Base-by-base conservation (phyloP, 2,329 filamentous ascomycete genomes). In the Rugonectria rugulosa region DNA sequence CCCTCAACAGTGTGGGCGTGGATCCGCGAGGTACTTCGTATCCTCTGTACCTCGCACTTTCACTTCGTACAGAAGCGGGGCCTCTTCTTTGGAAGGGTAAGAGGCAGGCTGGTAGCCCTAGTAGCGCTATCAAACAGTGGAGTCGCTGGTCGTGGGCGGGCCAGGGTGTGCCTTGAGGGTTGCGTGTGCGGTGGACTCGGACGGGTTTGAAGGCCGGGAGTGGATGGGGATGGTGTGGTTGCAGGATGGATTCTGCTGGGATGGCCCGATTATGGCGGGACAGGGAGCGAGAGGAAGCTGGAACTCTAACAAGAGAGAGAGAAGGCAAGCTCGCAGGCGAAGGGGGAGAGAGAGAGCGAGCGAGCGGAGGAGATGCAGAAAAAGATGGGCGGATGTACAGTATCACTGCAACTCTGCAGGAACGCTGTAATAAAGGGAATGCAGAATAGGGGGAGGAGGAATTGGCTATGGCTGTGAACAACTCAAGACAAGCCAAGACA, bases 111-210 rank as follows among this genome's bases (percentile, higher is more conserved):
- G 17, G 15, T 44, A 40, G 32, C 40, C 34, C 21, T 29, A 21
- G 53, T 50, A 46, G 53, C 53, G 53, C 53, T 56, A 56, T 56
- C 53, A 50, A 54, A 42, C 12, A 49, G 64, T 66, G 63, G 63
- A n/a, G 52, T 52, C 45, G 49, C 57, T n/a, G n/a, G 48, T 53
- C 59, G 49, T 27, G 58, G 59, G 31, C 31, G 38, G 24, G 38
- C 51, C 37, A 55, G 53, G 53, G 52, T 55, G 32, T 21, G 52
- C 24, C 24, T 6, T 15, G 46, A 55, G 36, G 46, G 41, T 56
- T 56, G 53, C 53, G 53, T 56, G 46, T 56, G 46, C 53, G 34
- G 53, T 56, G 53, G 53, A 31, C 37, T 56, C 40, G 41, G n/a
- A 46, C 38, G 46, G 44, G 36, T 48, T 48, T 32, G 29, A 4